phyloP scores from a whole-genome alignment of 345 rosid genomes.

The Rhizophora mangle region DNA sequence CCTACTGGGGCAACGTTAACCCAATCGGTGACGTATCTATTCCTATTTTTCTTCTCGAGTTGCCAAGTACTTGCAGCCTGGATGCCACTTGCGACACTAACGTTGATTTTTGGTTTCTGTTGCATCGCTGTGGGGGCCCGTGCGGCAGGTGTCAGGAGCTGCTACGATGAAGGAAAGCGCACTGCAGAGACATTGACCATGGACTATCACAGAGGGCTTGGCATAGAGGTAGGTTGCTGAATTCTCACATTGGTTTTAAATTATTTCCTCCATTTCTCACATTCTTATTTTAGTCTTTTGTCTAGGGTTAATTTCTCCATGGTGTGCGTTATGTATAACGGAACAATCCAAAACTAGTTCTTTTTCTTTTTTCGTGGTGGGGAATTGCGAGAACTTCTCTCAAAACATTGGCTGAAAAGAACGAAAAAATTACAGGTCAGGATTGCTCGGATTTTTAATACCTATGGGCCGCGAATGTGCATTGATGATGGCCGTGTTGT shows the following conservation, averaged over 20 bases:
- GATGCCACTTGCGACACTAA: background rate
- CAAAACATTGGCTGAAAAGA: background rate
- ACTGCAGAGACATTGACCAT: slow-evolving; percentile 77
- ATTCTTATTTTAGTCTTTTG: background rate
- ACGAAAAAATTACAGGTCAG: slow-evolving; percentile 42
- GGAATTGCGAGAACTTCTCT: too few species aligned
- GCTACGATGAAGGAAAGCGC: slow-evolving; percentile 86
- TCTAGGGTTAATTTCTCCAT: too few species aligned
- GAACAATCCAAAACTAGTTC: background rate
- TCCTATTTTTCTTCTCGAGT: background rate
- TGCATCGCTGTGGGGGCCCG: background rate
- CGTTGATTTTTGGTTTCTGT: background rate
- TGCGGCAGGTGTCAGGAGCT: slow-evolving; percentile 65
- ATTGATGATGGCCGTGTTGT: slow-evolving; percentile 88
- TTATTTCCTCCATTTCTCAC: background rate
- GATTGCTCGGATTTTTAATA: slow-evolving; percentile 82
- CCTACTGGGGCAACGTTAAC: slow-evolving; percentile 89
- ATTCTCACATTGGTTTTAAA: background rate
- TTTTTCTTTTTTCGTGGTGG: background rate
- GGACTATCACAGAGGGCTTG: slow-evolving; percentile 78
- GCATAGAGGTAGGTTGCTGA: slow-evolving; percentile 69
- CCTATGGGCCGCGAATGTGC: slow-evolving; percentile 88
- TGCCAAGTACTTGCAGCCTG: background rate
- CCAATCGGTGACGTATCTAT: slow-evolving; percentile 53
- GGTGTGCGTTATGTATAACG: too few species aligned